These are phyloP conservation scores for Lepidium africanum DNA, from an alignment of 345 rosid genomes.

Conservation along the genomic window DNA sequence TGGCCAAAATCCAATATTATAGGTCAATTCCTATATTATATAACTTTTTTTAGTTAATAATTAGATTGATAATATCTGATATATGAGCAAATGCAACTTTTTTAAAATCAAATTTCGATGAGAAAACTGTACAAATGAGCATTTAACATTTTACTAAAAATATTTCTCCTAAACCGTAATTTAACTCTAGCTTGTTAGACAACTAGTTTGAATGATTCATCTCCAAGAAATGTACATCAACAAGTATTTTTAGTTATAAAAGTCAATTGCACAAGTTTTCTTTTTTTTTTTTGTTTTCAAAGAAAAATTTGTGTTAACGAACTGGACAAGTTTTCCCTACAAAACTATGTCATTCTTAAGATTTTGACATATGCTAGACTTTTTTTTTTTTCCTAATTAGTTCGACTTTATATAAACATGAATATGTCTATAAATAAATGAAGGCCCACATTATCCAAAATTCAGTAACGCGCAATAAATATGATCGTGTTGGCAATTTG, in stretches of 20 bases:
- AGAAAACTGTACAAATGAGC: too few species aligned
- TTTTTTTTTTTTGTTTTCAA: too few species aligned
- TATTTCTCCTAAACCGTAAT: too few species aligned
- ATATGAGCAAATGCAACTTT: too few species aligned
- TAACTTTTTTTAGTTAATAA: too few species aligned
- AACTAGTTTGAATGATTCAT: background rate
- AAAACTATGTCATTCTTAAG: background rate
- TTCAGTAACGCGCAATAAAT: background rate
- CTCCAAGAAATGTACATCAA: background rate
- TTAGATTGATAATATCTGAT: too few species aligned
- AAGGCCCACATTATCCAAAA: constrained; percentile 15
- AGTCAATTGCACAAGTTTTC: background rate
- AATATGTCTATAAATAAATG: background rate
- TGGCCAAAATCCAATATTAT: too few species aligned
- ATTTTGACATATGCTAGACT: background rate
- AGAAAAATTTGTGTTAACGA: too few species aligned
- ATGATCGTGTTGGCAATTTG: constrained; percentile 20
- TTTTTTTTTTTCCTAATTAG: background rate
- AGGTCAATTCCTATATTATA: too few species aligned
- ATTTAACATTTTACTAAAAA: too few species aligned
- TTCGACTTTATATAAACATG: background rate
- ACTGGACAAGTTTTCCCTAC: background rate
- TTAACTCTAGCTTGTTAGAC: background rate
- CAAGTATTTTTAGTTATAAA: background rate
- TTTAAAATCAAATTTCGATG: too few species aligned